Evolutionary conservation across 1,284 basidiomycete species (phyloP).

Genomic region (Ustilago crameri): DNA sequence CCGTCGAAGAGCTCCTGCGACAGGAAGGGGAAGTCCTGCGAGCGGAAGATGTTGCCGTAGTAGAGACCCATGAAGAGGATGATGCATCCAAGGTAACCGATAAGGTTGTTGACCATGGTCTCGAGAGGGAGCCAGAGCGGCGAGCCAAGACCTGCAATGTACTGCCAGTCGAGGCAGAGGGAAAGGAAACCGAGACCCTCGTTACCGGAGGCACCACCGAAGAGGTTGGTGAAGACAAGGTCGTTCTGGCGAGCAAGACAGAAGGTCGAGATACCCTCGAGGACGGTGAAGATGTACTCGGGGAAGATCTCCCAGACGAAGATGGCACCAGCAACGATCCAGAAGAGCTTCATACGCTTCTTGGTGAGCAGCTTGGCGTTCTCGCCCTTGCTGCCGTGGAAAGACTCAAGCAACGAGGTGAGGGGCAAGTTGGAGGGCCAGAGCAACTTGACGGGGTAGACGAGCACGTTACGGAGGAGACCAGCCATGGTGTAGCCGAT

Average conservation of each 20-base stretch:
- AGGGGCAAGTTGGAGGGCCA: slow-evolving; percentile 57
- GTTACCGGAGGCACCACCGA: slow-evolving; percentile 42
- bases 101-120: slow-evolving; percentile 32
- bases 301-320: slow-evolving; percentile 69
- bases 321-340: slow-evolving; percentile 68
- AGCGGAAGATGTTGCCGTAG: slow-evolving; percentile 37
- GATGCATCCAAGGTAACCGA: slow-evolving; percentile 33
- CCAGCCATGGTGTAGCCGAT: slow-evolving; percentile 76
- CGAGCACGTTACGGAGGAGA: slow-evolving; percentile 33
- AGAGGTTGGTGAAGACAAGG: slow-evolving; percentile 39
- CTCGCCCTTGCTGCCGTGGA: slow-evolving; percentile 46
- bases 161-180: slow-evolving; percentile 43
- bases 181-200: slow-evolving; percentile 40
- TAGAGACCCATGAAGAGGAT: slow-evolving; percentile 37
- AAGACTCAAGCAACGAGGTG: slow-evolving; percentile 54
- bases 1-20: slow-evolving; percentile 31
- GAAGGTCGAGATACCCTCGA: slow-evolving; percentile 64
- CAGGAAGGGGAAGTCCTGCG: slow-evolving; percentile 40
- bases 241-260: slow-evolving; percentile 69
- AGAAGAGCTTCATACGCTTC: slow-evolving; percentile 75
- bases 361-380: slow-evolving; percentile 68
- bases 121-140: slow-evolving; percentile 36
- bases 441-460: slow-evolving; percentile 66
- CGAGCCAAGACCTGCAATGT: slow-evolving; percentile 33
- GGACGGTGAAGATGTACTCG: slow-evolving; percentile 69